Evolutionary conservation across 371 early-diverging fungal species (phyloP), one percentile per base, ranked within the genome.

Genomic region (Caulochytrium protostelioides): DNA sequence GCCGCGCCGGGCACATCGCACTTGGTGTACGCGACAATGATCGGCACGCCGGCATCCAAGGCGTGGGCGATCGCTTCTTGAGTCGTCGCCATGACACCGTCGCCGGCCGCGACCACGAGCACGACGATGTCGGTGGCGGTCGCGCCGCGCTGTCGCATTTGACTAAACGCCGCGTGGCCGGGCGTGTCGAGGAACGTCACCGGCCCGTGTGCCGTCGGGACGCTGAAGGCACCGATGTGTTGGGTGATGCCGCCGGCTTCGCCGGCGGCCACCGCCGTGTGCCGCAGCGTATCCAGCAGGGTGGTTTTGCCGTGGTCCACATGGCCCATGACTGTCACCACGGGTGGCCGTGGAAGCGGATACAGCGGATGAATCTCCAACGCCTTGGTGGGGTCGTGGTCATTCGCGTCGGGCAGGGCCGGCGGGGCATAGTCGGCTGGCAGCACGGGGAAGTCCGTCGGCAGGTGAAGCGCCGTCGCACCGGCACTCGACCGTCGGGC

Each of bases 261-360:
- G n/a, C 74, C 70, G 10, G 80, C 79, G 13, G 85, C 90, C 6
- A 90, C 79, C 0, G 84, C 76, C 1, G 84, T 78, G 46, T 83
- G 80, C 25, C 91, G 74, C 22, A 91, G 60, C 0, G 83, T 61
- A 50, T 98, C 98, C 41, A 99, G 57, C 15, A 99, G 58, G 0
- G 98, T 94, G 1, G 95, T 92, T 47, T 94, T 94, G 20, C 95
- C 92, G 47, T 90, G 92, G 54, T 94, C 91, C 20, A 91, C 85
- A 43, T 94, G 95, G 10, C 98, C 99, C 83, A 98, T 81, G 42
- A 98, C 86, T 5, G 91, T 87, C 15, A 91, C 86, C 13, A 91
- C 76, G 5, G 92, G 92, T 1, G 90, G 83, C 25, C 91, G 67
- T 6, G 50, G 39, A n/a, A n/a, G n/a, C n/a, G n/a, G n/a, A n/a